phyloP scores from a whole-genome alignment of 495 filamentous ascomycete species.

The Talaromyces stipitatus region DNA sequence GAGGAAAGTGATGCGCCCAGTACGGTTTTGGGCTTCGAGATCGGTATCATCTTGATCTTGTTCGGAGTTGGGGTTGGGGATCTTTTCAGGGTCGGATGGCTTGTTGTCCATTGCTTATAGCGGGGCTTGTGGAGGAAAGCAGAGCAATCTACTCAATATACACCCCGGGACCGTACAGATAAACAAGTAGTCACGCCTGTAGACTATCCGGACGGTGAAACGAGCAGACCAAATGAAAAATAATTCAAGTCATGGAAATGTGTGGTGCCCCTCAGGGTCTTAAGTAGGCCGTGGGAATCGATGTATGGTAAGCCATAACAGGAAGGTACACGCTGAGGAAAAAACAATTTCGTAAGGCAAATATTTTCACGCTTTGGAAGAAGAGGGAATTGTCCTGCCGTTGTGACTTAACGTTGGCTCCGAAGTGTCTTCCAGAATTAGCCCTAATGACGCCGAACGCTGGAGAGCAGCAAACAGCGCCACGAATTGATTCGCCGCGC shows the following conservation, averaged over 20 bases:
- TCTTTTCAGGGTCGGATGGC: conserved; percentile 10
- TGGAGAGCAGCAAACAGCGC: not conserved
- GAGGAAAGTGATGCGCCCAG: conserved; percentile 12
- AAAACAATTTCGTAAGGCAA: not conserved
- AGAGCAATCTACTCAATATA: too few species aligned
- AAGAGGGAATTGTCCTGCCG: not conserved
- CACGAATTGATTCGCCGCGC: not conserved
- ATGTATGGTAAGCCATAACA: not conserved
- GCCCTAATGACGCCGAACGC: not conserved
- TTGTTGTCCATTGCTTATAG: not conserved
- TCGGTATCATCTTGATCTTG: conserved; percentile 4
- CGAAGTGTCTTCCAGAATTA: not conserved
- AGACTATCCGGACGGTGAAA: not conserved
- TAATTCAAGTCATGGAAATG: not conserved
- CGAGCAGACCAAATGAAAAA: not conserved
- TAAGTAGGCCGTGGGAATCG: not conserved
- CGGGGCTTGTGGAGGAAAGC: too few species aligned
- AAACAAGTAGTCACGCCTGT: not conserved
- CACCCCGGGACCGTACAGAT: not conserved
- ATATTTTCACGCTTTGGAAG: not conserved
- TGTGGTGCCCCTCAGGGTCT: not conserved
- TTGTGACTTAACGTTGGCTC: not conserved
- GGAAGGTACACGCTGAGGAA: not conserved
- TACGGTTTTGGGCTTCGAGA: not conserved
- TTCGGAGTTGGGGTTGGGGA: conserved; percentile 9